Percentiles rank a stretch among this genome's conserved stretches.
phyloP scores from a whole-genome alignment of 2,329 filamentous ascomycete genomes.

The Mariannaea elegans region DNA sequence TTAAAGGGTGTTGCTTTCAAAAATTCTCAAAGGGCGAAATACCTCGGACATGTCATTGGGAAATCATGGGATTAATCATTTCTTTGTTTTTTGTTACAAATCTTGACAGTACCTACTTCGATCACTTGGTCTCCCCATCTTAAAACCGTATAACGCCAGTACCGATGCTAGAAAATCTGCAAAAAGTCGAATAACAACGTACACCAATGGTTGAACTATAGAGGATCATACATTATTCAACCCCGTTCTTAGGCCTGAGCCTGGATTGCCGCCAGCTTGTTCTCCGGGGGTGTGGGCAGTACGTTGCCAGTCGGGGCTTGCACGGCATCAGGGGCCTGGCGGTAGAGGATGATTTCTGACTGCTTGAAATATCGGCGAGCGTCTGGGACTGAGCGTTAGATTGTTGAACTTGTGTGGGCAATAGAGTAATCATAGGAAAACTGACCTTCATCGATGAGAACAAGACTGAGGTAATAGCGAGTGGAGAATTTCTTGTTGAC shows the following conservation, averaged over 20 bases:
- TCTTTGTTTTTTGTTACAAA: constrained; percentile 32
- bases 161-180: constrained; percentile 50
- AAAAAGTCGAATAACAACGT: constrained; percentile 38
- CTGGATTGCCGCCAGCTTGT: constrained; percentile 51
- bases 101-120: constrained; percentile 32
- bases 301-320: constrained; percentile 47
- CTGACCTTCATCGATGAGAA: constrained; percentile 92
- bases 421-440: constrained; percentile 27
- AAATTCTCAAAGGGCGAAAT: constrained; percentile 40
- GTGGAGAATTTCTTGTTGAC: constrained; percentile 99
- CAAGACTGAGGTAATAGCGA: constrained; percentile 94
- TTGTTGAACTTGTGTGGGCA: not conserved
- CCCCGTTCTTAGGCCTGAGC: constrained; percentile 35
- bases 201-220: constrained; percentile 26
- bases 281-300: constrained; percentile 55
- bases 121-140: constrained; percentile 38
- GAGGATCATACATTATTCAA: constrained; percentile 3
- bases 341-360: constrained; percentile 96
- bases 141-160: constrained; percentile 49
- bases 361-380: constrained; percentile 99
- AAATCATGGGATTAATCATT: constrained; percentile 39
- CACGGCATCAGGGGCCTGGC: constrained; percentile 73
- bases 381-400: constrained; percentile 63
- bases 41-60: constrained; percentile 41
- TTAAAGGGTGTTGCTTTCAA: constrained; percentile 32